Evolutionary conservation across 202 grass and related monocot species (phyloP).

Genomic region (Schoenoplectus tabernaemontani): DNA sequence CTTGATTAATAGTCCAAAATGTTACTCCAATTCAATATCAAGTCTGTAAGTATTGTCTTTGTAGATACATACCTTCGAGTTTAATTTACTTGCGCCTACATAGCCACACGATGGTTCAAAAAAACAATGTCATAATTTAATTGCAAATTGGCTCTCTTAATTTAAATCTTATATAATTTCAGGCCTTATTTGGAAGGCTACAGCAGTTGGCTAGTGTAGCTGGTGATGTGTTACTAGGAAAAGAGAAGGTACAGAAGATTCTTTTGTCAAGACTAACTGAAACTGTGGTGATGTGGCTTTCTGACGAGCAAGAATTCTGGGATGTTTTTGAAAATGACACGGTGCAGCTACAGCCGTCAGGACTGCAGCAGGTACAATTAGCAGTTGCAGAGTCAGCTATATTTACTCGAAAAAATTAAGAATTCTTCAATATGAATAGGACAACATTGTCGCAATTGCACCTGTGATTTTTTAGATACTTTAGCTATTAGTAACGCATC

Average conservation of each 20-base stretch:
- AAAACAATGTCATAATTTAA: not conserved
- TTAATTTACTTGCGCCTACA: not conserved
- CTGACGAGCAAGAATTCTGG: conserved; percentile 92
- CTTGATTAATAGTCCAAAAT: not conserved
- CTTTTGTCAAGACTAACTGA: conserved; percentile 84
- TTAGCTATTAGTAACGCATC: too few species aligned
- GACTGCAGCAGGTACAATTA: conserved; percentile 62
- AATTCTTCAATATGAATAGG: not conserved
- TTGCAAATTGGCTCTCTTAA: not conserved
- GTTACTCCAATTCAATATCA: not conserved
- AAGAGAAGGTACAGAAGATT: conserved; percentile 90
- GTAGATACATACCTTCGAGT: not conserved
- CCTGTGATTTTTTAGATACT: not conserved
- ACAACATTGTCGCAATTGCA: not conserved
- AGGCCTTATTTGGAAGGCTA: conserved; percentile 88
- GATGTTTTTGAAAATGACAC: conserved; percentile 64
- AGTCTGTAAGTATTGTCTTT: not conserved
- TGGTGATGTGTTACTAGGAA: conserved; percentile 71
- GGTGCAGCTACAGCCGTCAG: conserved; percentile 53
- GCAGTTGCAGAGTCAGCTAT: not conserved
- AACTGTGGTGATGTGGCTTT: conserved; percentile 84
- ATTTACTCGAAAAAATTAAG: not conserved
- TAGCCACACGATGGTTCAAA: not conserved
- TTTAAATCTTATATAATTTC: conserved; percentile 19
- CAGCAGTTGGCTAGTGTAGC: conserved; percentile 80